These are phyloP conservation scores for Coemansia furcata DNA, from an alignment of 192 early-diverging fungal species.

Conservation along the genomic window DNA sequence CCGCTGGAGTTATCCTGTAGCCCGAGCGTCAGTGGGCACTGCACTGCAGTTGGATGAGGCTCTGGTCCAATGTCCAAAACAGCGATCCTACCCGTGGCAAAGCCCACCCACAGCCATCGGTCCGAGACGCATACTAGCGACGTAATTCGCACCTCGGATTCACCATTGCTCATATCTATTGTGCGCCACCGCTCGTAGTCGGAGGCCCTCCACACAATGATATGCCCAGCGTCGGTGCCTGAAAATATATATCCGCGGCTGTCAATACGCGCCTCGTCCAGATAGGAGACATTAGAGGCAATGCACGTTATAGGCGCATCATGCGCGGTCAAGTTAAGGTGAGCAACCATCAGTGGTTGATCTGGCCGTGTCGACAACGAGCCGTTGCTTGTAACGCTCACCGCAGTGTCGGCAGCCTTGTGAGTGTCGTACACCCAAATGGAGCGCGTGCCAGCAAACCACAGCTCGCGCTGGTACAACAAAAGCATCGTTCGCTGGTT, in stretches of 20 bases:
- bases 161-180: slow-evolving; percentile 41
- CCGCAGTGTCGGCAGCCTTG: slow-evolving; percentile 11
- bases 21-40: slow-evolving; percentile 16
- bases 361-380: slow-evolving; percentile 11
- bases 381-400: slow-evolving; percentile 16
- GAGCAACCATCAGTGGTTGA: slow-evolving; percentile 26
- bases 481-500: slow-evolving; percentile 14
- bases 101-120: slow-evolving; percentile 48
- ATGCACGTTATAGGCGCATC: slow-evolving; percentile 41
- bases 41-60: not conserved
- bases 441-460: slow-evolving; percentile 42
- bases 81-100: slow-evolving; percentile 31
- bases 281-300: slow-evolving; percentile 31
- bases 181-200: slow-evolving; percentile 42
- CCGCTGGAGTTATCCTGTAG: not conserved
- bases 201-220: slow-evolving; percentile 37
- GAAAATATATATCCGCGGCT: slow-evolving; percentile 39
- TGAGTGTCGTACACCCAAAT: slow-evolving; percentile 44
- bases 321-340: slow-evolving; percentile 23
- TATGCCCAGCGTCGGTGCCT: slow-evolving; percentile 43
- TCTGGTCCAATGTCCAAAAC: slow-evolving; percentile 33
- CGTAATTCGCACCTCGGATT: slow-evolving; percentile 29
- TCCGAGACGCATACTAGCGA: slow-evolving; percentile 40
- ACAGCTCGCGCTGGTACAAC: slow-evolving; percentile 37
- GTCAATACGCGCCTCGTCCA: slow-evolving; percentile 17